These are phyloP conservation scores for Acacia melanoxylon DNA, from an alignment of 306 rosid species.

Conservation along the genomic window DNA sequence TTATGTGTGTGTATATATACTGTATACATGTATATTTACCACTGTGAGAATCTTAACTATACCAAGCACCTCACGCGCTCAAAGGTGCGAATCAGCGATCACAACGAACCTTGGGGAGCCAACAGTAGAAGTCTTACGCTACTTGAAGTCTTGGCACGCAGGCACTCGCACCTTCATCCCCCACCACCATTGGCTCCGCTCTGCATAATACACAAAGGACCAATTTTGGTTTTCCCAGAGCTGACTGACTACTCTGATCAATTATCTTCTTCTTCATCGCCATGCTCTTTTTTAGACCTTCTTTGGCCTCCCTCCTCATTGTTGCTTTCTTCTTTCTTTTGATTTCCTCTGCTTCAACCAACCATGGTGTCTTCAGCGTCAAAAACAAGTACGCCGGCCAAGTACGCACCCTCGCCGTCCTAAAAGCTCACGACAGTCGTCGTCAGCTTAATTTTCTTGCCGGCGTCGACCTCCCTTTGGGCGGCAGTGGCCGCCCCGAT, in stretches of 20 bases:
- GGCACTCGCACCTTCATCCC: not conserved
- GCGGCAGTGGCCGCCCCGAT: conserved; percentile 94
- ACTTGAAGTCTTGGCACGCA: not conserved
- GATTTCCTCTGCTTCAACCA: conserved; percentile 36
- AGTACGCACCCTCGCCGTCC: conserved; percentile 60
- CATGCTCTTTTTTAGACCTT: conserved; percentile 2
- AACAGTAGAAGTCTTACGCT: not conserved
- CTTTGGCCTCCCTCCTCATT: not conserved
- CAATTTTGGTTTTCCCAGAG: not conserved
- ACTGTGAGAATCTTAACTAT: no score
- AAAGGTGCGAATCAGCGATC: not conserved
- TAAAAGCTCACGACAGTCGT: conserved; percentile 82
- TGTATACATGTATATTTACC: no score
- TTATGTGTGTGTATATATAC: no score
- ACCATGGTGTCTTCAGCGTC: conserved; percentile 78
- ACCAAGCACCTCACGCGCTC: not conserved
- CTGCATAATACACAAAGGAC: not conserved
- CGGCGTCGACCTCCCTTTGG: conserved; percentile 91
- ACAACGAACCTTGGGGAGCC: not conserved
- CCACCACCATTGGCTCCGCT: not conserved
- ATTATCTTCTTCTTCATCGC: not conserved
- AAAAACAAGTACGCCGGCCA: conserved; percentile 75
- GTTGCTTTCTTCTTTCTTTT: conserved; percentile 22
- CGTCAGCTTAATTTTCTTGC: conserved; percentile 83
- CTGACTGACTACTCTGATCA: not conserved